Conservation (phyloP, 768 basidiomycete genomes). For the Mrakia gelida region DNA sequence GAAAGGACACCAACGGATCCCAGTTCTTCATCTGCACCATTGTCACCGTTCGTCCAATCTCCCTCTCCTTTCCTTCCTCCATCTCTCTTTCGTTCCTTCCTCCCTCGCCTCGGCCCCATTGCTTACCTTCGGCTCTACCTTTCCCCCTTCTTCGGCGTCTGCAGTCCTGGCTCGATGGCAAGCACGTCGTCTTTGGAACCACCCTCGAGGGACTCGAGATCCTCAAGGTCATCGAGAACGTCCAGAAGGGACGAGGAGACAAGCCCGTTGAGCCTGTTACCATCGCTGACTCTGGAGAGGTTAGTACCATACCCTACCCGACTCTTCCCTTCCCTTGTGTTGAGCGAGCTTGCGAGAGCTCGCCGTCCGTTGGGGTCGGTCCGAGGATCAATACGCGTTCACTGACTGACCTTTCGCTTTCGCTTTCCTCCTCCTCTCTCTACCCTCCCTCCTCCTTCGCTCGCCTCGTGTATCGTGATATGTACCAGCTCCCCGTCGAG, state of each 20-base stretch:
- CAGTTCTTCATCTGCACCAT: conserved; percentile 96
- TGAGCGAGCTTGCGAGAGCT: no score
- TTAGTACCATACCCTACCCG: conserved; percentile 42
- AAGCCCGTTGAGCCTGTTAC: conserved; percentile 70
- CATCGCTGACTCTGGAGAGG: conserved; percentile 86
- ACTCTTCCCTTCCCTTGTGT: neutral
- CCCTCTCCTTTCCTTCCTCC: no score
- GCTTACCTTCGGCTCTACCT: neutral
- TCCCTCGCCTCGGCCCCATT: no score
- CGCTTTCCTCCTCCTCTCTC: neutral
- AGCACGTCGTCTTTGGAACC: conserved; percentile 90
- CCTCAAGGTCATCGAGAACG: conserved; percentile 63
- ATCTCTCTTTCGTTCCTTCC: neutral
- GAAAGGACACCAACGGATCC: conserved; percentile 76
- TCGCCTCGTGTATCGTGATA: neutral
- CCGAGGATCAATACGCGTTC: neutral
- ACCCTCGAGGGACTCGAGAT: conserved; percentile 83
- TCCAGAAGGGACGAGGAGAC: conserved; percentile 65
- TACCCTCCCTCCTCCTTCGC: conserved; percentile 15
- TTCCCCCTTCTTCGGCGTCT: neutral
- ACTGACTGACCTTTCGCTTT: neutral
- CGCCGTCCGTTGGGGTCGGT: no score
- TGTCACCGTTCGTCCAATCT: conserved; percentile 49
- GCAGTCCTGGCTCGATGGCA: conserved; percentile 76
- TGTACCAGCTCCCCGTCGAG: conserved; percentile 47